Evolutionary conservation across 208 protist genomes (phyloP), one percentile per base, ranked within the genome.

Genomic region (Balamuthia mandrillaris): DNA sequence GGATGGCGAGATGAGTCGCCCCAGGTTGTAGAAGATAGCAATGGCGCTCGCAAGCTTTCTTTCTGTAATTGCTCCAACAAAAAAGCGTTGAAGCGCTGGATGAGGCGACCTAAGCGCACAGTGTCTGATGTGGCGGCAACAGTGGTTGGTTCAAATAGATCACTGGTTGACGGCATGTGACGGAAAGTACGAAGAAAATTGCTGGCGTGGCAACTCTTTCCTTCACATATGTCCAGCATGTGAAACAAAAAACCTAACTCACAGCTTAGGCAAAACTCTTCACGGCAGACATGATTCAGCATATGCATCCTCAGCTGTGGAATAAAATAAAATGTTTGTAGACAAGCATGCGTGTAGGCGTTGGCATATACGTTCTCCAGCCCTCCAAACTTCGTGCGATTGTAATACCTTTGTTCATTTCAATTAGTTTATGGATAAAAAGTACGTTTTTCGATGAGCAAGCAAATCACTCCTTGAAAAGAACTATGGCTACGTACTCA

Each of bases 271-370:
- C 92, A 94, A 68, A 87, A 88, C 24, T 93, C 87, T 16, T 87
- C 86, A 2, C 52, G 35, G 58, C 89, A 93, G 12, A 93, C 5
- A 74, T 93, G 90, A 39, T 85, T 81, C 12, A 90, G 63, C 42
- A 93, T 29, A 61, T 51, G 49, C 49, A 51, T 31, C 12, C 86
- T 39, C 3, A 89, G 14, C 14, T 81, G 86, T 14, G 88, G 88
- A 14, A 93, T 86, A 63, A 92, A 93, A 49, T 93, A 93, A 29
- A 93, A 63, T 12, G 58, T 75, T 81, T 94, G 92, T 35, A 94
- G 70, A n/a, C 85, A 72, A 27, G 83, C 39, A 66, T 94, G 93
- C 39, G 84, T 89, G 85, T 94, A 94, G 7, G 82, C 68, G 79
- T 93, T 94, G 33, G 88, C 68, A 12, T 83, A 47, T 12, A 78